phyloP scores from a whole-genome alignment of 768 basidiomycete species.

The Leccinum boreale region DNA sequence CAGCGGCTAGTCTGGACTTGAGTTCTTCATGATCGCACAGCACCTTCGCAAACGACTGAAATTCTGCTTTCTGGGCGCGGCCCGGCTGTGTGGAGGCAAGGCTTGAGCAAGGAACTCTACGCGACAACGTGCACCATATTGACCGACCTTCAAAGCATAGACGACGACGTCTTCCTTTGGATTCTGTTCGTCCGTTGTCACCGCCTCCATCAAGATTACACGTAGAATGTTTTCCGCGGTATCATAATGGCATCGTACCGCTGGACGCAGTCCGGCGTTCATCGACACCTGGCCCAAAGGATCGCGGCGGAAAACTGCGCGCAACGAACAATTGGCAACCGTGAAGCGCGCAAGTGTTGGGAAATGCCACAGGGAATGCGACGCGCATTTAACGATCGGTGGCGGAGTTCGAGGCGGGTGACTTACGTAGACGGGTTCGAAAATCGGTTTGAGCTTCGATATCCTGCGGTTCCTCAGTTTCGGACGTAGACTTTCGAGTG shows the following conservation, averaged over 20 bases:
- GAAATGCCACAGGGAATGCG: constrained; percentile 1
- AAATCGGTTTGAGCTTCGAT: constrained; percentile 8
- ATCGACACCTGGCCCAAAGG: constrained; percentile 68
- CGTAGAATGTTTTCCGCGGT: constrained; percentile 53
- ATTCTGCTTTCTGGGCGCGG: constrained; percentile 49
- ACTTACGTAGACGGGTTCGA: constrained; percentile 34
- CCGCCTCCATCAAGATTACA: constrained; percentile 50
- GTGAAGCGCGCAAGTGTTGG: neutral
- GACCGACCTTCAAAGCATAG: constrained; percentile 61
- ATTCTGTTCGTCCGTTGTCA: constrained; percentile 24
- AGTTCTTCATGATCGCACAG: constrained; percentile 39
- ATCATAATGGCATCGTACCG: constrained; percentile 58
- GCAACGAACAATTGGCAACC: neutral
- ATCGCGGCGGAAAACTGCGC: constrained; percentile 65
- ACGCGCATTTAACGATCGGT: constrained; percentile 16
- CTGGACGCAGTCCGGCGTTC: constrained; percentile 55
- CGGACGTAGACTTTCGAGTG: constrained; percentile 26
- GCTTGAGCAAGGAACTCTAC: neutral
- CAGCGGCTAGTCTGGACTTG: constrained; percentile 13
- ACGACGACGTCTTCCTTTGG: constrained; percentile 45
- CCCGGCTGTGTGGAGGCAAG: constrained; percentile 25
- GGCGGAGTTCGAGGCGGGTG: constrained; percentile 19
- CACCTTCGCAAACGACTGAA: constrained; percentile 48
- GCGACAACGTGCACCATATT: neutral
- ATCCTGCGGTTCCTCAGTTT: neutral